Base-by-base conservation (phyloP, 1,139 yeast species). In the Taphrina populina region DNA sequence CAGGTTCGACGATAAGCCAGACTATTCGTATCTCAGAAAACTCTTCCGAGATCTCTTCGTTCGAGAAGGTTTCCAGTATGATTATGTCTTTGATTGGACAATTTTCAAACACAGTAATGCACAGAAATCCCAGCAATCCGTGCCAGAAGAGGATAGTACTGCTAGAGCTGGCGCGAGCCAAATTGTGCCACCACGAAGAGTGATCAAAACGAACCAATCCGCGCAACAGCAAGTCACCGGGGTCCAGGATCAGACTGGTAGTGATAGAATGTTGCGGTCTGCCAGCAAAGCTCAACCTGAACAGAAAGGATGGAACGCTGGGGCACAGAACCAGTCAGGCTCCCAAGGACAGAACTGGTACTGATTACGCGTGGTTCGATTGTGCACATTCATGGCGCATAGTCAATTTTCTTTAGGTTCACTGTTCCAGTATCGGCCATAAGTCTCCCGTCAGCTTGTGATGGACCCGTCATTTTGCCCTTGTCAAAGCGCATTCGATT, bases 71-170 rank as follows among this genome's bases (percentile, higher is more conserved):
- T 92, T 88, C 71, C 82, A 86, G 64, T 92, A 90, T 70, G 98
- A 92, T 71, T 92, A 88, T 71, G 83, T 92, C 21, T 92, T 88
- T 72, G 98, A 92, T 71, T 92, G 98, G 98, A 90, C 97, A 30
- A 80, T 90, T 67, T 84, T 86, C 73, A 83, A 87, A 73, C 83
- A 83, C 72, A 35, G 41, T 11, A 39, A 41, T 13, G 39, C 49
- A 4, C 56, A 41, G 36, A 33, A 34, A 21, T 24, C 45, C 3
- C 46, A 52, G 36, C 43, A 32, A 21, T 17, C 39, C n/a, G 34
- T 13, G 35, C 40, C 36, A 20, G 34, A 20, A 10, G 40, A 39
- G 7, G 46, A 51, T 11, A 8, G 21, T 19, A 37, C 36, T n/a
- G 53, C 45, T 8, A 34, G 35, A n/a, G 44, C 27, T 10, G 35